Base-by-base conservation (phyloP, 371 early-diverging fungal genomes). In the Lichtheimia ornata region DNA sequence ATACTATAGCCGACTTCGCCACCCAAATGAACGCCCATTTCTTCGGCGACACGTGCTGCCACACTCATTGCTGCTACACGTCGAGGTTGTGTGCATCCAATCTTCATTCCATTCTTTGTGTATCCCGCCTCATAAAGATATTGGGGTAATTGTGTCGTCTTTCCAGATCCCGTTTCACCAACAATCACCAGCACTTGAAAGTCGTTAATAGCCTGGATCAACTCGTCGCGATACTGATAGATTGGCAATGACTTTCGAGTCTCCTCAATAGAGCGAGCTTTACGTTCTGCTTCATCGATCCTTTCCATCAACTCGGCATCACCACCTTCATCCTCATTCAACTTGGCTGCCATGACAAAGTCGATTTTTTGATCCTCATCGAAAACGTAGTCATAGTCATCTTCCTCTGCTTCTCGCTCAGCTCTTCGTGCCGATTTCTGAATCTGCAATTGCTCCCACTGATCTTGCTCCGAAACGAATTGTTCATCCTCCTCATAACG, bases 51-150 rank as follows among this genome's bases (percentile, higher is more conserved):
- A 72, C 97, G 93, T 4, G 96, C 91, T 1, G 99, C 98, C 0
- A 99, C 98, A 78, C 92, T 91, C 95, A 99, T 99, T 14, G 99
- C 99, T 0, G 99, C 99, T 14, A 99, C 98, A 65, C 99, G 91
- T 61, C 99, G 90, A 2, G 99, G 99, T 72, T 99, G 99, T 0
- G 99, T 99, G 82, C 99, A 96, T 6, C 97, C 98, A 69, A 99
- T 87, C 71, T 94, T 95, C 73, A 88, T 91, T 1, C 91, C 90
- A 20, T 81, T 83, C 43, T 91, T 89, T 30, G 94, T 92, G 63
- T 92, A 97, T 9, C 97, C 97, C 13, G 92, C 94, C 68, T 99
- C 99, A 64, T 91, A 88, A 14, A 99, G 76, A 71, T 99, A 99
- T 74, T 99, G 99, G 3, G 99, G 97, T 22, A 99, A 82, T 75